phyloP scores from a whole-genome alignment of 306 rosid genomes.

The Alnus glutinosa region DNA sequence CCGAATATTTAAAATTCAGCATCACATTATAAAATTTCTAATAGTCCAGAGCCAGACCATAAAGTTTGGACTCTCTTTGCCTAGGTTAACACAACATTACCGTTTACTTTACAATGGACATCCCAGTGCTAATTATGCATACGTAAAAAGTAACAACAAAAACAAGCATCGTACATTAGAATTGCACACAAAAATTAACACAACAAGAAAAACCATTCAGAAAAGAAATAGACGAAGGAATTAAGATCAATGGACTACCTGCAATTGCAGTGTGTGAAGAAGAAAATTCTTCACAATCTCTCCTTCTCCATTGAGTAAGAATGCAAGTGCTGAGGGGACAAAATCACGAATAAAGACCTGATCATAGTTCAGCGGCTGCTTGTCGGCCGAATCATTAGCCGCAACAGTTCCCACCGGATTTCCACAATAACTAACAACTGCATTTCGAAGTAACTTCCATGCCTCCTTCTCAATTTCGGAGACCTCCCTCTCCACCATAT shows the following conservation, averaged over 20 bases:
- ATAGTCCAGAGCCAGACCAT: not conserved
- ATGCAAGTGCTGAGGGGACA: slow-evolving; percentile 83
- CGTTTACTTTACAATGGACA: not conserved
- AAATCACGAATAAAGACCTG: slow-evolving; percentile 93
- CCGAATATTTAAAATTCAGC: not conserved
- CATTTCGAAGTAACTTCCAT: slow-evolving; percentile 69
- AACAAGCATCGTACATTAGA: not conserved
- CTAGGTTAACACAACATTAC: not conserved
- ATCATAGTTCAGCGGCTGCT: slow-evolving; percentile 76
- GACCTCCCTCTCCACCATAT: slow-evolving; percentile 49
- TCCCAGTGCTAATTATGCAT: not conserved
- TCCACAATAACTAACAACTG: slow-evolving; percentile 76
- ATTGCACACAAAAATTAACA: not conserved
- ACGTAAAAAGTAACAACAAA: not conserved
- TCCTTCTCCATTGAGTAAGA: slow-evolving; percentile 82
- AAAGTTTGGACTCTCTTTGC: not conserved
- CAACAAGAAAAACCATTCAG: slow-evolving; percentile 5
- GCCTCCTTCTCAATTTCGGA: slow-evolving; percentile 72
- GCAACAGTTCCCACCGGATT: slow-evolving; percentile 89
- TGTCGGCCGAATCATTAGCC: slow-evolving; percentile 71
- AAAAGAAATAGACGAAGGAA: slow-evolving; percentile 5
- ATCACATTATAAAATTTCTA: not conserved
- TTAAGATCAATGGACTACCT: slow-evolving; percentile 47
- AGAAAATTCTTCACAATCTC: slow-evolving; percentile 87
- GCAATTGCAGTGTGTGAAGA: slow-evolving; percentile 84